Conservation (phyloP, 176 grass and related monocot genomes). For the Rhipidocladum racemiflorum region DNA sequence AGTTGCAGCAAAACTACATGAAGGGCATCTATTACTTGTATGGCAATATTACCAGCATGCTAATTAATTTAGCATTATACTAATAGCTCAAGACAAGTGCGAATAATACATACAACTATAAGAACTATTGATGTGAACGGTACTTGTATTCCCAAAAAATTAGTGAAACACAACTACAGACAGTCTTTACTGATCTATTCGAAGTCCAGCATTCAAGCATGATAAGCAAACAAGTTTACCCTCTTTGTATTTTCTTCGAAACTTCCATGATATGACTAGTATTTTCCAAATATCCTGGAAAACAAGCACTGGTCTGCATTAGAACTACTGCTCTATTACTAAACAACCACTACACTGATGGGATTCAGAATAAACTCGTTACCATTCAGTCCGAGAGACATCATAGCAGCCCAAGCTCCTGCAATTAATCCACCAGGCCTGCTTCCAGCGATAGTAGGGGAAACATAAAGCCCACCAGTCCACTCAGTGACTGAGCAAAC, state of each 20-base stretch:
- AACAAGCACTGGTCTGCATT: conserved; percentile 14
- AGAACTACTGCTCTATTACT: conserved; percentile 23
- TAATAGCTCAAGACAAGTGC: not conserved
- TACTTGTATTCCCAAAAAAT: not conserved
- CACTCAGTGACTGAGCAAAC: conserved; percentile 85
- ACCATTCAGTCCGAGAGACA: conserved; percentile 85
- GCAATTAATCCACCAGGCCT: conserved; percentile 88
- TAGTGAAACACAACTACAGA: not conserved
- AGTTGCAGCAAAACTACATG: too few species aligned
- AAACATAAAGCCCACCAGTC: conserved; percentile 93
- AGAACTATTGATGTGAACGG: not conserved
- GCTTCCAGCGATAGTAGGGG: conserved; percentile 93
- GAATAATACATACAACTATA: not conserved
- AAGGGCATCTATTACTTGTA: too few species aligned
- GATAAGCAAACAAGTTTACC: conserved; percentile 48
- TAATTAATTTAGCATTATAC: conserved; percentile 5
- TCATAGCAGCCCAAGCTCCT: conserved; percentile 97
- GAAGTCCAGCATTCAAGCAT: conserved; percentile 12
- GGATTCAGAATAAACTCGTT: conserved; percentile 28
- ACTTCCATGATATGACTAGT: conserved; percentile 86
- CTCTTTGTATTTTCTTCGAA: conserved; percentile 85
- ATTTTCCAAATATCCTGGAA: conserved; percentile 83
- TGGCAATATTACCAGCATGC: too few species aligned
- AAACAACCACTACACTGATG: not conserved
- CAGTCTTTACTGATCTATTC: not conserved